Base-by-base conservation (phyloP, 345 rosid genomes). In the Microcos paniculata region DNA sequence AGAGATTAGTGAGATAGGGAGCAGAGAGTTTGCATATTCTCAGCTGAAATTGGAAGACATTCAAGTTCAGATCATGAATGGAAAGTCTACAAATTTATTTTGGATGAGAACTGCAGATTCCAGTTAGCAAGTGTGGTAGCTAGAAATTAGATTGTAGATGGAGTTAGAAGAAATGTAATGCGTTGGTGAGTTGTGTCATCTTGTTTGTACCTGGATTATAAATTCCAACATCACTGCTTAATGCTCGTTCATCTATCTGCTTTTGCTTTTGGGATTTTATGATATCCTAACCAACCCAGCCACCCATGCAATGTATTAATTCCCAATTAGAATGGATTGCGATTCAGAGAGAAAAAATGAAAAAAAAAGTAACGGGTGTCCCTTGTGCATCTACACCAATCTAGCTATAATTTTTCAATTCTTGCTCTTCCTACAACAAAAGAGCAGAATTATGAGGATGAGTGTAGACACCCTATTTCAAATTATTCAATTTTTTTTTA, bases 61-160 rank as follows among this genome's bases (percentile, higher is more conserved):
- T 85, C 86, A 4, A 71, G 88, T 30, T 79, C 85, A 40, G 90
- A 78, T 69, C 84, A 89, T 18, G 96, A 92, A 77, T 94, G 97
- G 98, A 97, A 94, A 84, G 85, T 92, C 18, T 94, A 90, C 88
- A 88, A 91, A 58, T 91, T 90, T 86, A 97, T 94, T 76, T 78
- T 90, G 82, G 92, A 90, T 30, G 94, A 88, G 70, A 87, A 83
- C 35, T 78, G 86, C 72, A 79, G 33, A 77, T 83, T 71, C 71
- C 84, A 82, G 67, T 73, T 86, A 26, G 76, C 84, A 11, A 82
- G 48, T n/a, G 51, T 13, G 55, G 77, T 64, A 62, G 88, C 85
- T 70, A 87, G 90, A 74, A 84, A 80, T 75, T 87, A 86, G 82
- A 91, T 91, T 76, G 93, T 77, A 35, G 88, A 92, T 70, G 86